Conservation (phyloP, 2,329 filamentous ascomycete species). For the Colletotrichum karsti region DNA sequence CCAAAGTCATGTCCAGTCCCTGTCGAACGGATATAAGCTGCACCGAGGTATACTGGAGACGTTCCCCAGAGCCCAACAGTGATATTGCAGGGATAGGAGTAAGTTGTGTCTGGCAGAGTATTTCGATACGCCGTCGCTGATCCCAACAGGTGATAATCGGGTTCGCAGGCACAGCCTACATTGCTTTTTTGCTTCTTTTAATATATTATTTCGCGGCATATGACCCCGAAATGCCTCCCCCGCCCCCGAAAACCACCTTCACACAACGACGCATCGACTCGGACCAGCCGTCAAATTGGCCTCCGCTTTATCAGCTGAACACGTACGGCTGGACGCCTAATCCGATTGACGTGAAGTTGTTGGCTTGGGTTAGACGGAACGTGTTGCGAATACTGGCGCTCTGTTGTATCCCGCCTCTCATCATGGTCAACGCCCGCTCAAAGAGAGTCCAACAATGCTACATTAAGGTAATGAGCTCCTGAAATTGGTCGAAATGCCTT, state of each 20-base stretch:
- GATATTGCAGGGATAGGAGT: no score
- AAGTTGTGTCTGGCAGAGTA: no score
- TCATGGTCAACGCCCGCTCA: neutral
- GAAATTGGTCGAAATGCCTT: neutral
- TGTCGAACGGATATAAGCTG: no score
- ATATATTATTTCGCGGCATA: neutral
- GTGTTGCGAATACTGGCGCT: neutral
- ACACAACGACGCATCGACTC: neutral
- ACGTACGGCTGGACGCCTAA: neutral
- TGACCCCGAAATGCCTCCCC: neutral
- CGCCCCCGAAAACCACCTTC: no score
- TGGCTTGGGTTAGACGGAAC: neutral
- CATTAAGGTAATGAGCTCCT: neutral
- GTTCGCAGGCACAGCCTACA: neutral
- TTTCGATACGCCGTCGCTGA: neutral
- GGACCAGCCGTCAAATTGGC: no score
- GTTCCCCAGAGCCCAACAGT: no score
- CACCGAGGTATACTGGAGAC: no score
- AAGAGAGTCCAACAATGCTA: neutral
- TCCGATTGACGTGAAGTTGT: neutral
- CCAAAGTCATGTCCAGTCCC: no score
- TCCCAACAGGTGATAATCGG: neutral
- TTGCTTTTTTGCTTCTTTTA: neutral
- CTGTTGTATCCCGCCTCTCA: neutral
- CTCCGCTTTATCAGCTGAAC: no score